Conservation (phyloP, 148 eudicot genomes). For the Chenopodium berlandieri region DNA sequence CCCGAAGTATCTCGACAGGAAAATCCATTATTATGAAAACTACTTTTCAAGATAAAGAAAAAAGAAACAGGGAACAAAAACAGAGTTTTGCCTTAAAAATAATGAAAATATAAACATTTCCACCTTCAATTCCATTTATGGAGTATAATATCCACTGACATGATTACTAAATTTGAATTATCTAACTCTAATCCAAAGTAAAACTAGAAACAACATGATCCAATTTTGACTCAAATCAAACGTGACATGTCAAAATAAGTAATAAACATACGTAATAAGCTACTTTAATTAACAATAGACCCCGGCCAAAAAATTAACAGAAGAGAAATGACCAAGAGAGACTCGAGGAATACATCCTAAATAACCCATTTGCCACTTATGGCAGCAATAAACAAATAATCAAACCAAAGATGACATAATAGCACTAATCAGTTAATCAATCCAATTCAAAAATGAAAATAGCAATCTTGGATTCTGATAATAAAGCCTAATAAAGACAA, state of each 20-base stretch:
- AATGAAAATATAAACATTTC: too few relatives aligned
- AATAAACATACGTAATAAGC: too few relatives aligned
- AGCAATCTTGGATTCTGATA: constrained; percentile 13
- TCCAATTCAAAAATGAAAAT: constrained; percentile 20
- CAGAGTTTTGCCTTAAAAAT: background rate
- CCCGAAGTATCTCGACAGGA: background rate
- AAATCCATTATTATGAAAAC: background rate
- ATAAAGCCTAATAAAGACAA: constrained; percentile 20
- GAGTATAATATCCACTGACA: too few relatives aligned
- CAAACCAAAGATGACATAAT: constrained; percentile 2
- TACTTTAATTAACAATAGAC: background rate
- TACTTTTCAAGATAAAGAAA: background rate
- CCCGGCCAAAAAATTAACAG: background rate
- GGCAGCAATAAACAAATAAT: background rate
- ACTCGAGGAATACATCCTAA: too few relatives aligned
- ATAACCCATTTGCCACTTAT: background rate
- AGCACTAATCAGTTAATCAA: constrained; percentile 10
- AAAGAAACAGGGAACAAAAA: background rate
- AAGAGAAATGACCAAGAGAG: background rate
- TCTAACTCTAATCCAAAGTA: too few relatives aligned
- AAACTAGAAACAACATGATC: background rate
- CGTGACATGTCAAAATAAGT: background rate
- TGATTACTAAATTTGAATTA: background rate
- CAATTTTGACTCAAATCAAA: background rate
- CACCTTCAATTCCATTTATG: background rate